Percentiles rank a stretch among this genome's conserved stretches.
These are phyloP conservation scores for Lactifluus volemus DNA, from an alignment of 768 basidiomycete genomes.

Conservation along the genomic window DNA sequence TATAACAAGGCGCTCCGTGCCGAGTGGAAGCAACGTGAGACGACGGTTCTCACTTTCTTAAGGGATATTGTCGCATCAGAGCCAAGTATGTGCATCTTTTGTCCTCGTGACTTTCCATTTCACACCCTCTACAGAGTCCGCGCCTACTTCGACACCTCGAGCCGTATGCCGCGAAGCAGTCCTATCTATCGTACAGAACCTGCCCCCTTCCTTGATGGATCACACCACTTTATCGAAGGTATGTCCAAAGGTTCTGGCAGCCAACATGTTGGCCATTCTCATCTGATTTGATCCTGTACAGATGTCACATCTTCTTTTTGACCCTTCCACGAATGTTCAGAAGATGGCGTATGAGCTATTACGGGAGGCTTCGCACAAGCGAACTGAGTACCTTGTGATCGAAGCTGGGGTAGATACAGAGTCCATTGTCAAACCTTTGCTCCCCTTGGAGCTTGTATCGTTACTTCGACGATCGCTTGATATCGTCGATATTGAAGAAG, in stretches of 20 bases:
- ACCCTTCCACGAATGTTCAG: constrained; percentile 57
- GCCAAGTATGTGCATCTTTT: constrained; percentile 35
- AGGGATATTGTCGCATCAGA: constrained; percentile 48
- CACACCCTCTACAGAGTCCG: constrained; percentile 13
- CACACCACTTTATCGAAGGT: constrained; percentile 55
- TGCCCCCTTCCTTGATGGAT: constrained; percentile 55
- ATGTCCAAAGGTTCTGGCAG: neutral
- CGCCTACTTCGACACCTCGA: constrained; percentile 42
- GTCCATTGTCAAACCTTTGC: constrained; percentile 37
- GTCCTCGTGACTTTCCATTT: neutral
- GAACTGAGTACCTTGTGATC: constrained; percentile 78
- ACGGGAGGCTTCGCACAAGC: constrained; percentile 55
- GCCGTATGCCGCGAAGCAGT: constrained; percentile 60
- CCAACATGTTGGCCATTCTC: neutral
- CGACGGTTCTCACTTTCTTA: constrained; percentile 46
- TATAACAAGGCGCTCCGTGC: constrained; percentile 69
- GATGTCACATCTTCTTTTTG: constrained; percentile 76
- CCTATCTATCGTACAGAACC: constrained; percentile 56
- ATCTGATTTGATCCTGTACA: constrained; percentile 26
- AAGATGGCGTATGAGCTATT: constrained; percentile 71
- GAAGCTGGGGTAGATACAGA: constrained; percentile 79
- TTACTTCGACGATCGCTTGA: constrained; percentile 46
- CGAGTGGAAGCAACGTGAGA: constrained; percentile 54
- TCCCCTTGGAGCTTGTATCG: constrained; percentile 60
- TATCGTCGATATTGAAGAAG: constrained; percentile 31